Evolutionary conservation across 352 stramenopile genomes (phyloP), one percentile per base, ranked within the genome.

Genomic region (Pseudoperonospora humuli): DNA sequence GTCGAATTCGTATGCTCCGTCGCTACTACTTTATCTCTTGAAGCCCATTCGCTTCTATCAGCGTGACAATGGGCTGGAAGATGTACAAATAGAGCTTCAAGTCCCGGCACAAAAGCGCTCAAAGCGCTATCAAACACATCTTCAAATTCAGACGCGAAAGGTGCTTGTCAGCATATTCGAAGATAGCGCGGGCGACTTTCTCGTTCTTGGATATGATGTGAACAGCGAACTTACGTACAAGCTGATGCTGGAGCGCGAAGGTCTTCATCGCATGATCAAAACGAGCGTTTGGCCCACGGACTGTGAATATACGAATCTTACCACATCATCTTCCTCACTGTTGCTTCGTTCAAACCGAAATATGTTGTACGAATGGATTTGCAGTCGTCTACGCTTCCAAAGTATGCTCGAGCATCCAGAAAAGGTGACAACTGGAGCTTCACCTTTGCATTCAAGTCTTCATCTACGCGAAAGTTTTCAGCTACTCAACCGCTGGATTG

Each of bases 361-460:
- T 8, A 27, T 67, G 21, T 19, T 88, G 15, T 88, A 56, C 15
- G 51, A 74, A 14, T 86, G 70, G 73, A 72, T 88, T 25, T 54
- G 45, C 2, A 52, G 43, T 25, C 69, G 65, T 13, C 32, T 88
- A 8, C 57, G 57, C 0, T 84, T 88, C 19, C 76, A 84, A 47
- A 82, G 43, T 28, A 48, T 86, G 20, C 27, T 80, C 14, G 69
- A 84, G 9, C 76, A 88, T 39, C 75, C 73, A 3, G 50, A 75
- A 19, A 27, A 59, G 5, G 37, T 83, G 0, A 45, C 56, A 5
- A 45, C 67, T 24, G 53, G 60, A 3, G 46, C 59, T 2, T 81
- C 68, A 0, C 59, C 72, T 6, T 54, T 85, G 13, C 28, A 52
- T 2, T 64, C 53, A 38, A 57, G 73, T 3, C 20, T 65, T 19